Conservation (phyloP, 1,139 yeast species). For the Lodderomyces pseudojiufengensis region DNA sequence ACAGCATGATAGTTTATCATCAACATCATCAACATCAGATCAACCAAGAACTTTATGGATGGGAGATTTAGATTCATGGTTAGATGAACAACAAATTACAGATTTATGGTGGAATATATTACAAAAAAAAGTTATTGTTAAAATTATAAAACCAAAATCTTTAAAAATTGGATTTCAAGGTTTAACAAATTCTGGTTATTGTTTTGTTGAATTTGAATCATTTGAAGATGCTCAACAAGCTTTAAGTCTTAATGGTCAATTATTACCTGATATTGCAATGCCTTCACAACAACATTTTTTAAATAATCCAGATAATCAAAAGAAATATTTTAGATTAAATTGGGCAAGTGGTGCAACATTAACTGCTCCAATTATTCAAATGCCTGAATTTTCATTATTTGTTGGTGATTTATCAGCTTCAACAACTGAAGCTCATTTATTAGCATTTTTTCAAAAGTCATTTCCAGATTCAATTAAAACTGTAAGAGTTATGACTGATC, state of each 20-base stretch:
- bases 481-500: constrained; percentile 75
- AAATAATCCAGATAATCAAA: constrained; percentile 50
- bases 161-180: constrained; percentile 28
- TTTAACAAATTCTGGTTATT: constrained; percentile 63
- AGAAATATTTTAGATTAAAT: constrained; percentile 60
- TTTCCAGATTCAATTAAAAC: constrained; percentile 61
- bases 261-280: constrained; percentile 55
- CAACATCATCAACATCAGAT: constrained; percentile 7
- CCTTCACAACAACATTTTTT: constrained; percentile 43
- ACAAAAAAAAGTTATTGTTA: constrained; percentile 43
- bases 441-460: constrained; percentile 61
- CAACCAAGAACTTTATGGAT: constrained; percentile 66
- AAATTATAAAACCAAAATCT: constrained; percentile 49
- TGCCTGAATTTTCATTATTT: constrained; percentile 60
- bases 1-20: constrained; percentile 8
- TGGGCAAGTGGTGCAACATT: constrained; percentile 72
- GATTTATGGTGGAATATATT: constrained; percentile 56
- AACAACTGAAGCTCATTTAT: constrained; percentile 65
- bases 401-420: constrained; percentile 78
- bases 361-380: constrained; percentile 47
- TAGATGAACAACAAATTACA: constrained; percentile 58
- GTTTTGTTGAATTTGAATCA: constrained; percentile 65
- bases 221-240: constrained; percentile 66
- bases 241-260: constrained; percentile 58
- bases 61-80: constrained; percentile 78